Evolutionary conservation across 208 protist species (phyloP).

Genomic region (Acanthamoeba sp.): DNA sequence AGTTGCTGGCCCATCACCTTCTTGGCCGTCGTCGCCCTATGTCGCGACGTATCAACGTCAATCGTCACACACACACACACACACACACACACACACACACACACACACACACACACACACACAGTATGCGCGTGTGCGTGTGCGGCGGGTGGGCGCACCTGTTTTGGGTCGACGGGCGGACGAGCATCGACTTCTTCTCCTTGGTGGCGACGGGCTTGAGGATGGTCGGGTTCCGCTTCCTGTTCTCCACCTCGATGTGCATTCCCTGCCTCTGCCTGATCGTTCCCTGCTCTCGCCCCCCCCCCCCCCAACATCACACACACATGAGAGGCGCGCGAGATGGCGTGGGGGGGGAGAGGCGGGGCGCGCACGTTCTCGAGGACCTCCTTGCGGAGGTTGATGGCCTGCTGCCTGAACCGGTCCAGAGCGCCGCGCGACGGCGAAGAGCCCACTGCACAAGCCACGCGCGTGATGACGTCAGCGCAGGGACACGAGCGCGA

Average conservation of each 20-base stretch:
- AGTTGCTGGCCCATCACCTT: conserved; percentile 48
- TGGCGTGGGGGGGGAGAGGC: background rate
- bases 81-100: too few relatives aligned
- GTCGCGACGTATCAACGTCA: background rate
- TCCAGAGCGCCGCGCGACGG: conserved; percentile 39
- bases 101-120: too few relatives aligned
- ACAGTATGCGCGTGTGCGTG: too few relatives aligned
- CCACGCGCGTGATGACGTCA: too few relatives aligned
- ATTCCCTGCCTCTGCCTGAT: conserved; percentile 53
- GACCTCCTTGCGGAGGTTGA: conserved; percentile 41
- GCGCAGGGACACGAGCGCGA: too few relatives aligned
- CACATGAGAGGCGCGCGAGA: background rate
- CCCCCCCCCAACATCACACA: background rate
- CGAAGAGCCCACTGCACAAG: background rate
- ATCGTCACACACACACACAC: background rate
- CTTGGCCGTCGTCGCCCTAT: conserved; percentile 4
- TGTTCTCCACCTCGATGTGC: conserved; percentile 31
- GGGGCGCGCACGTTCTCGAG: background rate
- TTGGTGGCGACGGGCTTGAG: conserved; percentile 53
- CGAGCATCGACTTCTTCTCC: conserved; percentile 57
- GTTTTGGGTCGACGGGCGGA: conserved; percentile 29
- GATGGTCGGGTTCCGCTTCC: conserved; percentile 48
- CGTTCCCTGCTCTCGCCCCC: background rate
- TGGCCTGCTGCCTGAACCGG: conserved; percentile 52
- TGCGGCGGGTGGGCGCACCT: background rate